Evolutionary conservation across 2,329 filamentous ascomycete species (phyloP), one percentile per base, ranked within the genome.

Genomic region (Hysterium pulicare): DNA sequence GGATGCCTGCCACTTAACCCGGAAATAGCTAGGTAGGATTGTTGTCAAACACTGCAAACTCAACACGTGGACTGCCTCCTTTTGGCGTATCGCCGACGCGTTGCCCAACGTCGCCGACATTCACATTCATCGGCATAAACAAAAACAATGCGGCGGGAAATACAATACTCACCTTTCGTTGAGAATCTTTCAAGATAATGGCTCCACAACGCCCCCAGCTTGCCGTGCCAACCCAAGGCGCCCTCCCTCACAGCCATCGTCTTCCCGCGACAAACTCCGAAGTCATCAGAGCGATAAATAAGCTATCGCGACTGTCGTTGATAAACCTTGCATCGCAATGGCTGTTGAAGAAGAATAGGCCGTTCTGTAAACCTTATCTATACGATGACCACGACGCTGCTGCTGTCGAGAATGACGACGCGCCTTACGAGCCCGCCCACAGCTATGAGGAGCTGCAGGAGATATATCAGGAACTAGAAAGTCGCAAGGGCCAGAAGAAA

Each of bases 321-420:
- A 69, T 93, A 20, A 79, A 82, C 0, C 76, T 95, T 7, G 85
- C 79, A 1, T 75, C 90, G 17, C 78, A 85, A 69, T 95, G 89
- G 89, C 80, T 94, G 3, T 79, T 84, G 44, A 79, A 84, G 37
- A 72, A 75, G 49, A 83, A 86, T 49, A 71, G 81, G 31, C 66
- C 75, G 4, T 71, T 77, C 15, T 83, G 79, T 33, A 71, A 72
- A 1, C 85, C 85, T 0, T 81, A 76, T 58, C 76, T 85, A 34
- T 59, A 57, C 45, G 47, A 53, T 26, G 59, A 65, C 45, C 51
- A 57, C 22, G 61, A 64, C n/a, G 71, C 78, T 15, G 69, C 53
- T 2, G 58, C 75, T 6, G 73, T 79, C 6, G 71, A 62, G 1
- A 59, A 76, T 2, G 77, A 81, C 1, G 78, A 81, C 45, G 84